Evolutionary conservation across 164 flowering plant species (phyloP).

Genomic region (Umbilicus rupestris): DNA sequence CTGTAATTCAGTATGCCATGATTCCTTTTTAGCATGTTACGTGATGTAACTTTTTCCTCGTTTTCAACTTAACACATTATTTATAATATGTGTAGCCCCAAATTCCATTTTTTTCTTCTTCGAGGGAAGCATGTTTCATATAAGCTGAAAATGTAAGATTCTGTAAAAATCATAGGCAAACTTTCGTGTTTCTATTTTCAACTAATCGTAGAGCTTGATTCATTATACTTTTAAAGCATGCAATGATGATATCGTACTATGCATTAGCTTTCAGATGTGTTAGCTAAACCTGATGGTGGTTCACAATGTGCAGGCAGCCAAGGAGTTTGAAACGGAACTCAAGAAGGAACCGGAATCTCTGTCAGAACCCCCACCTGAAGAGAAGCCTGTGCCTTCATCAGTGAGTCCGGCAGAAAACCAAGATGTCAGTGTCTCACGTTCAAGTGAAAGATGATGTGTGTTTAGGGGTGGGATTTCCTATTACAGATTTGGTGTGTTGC

Average conservation of each 20-base stretch:
- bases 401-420: conserved; percentile 3
- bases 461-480: background rate
- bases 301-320: conserved; percentile 2
- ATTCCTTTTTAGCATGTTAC: no score
- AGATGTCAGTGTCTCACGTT: conserved; percentile 3
- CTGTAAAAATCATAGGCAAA: no score
- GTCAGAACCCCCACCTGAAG: conserved; percentile 5
- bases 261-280: background rate
- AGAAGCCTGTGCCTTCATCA: background rate
- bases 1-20: no score
- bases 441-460: background rate
- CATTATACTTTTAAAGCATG: background rate
- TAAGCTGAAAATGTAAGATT: no score
- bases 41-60: no score
- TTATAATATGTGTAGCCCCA: no score
- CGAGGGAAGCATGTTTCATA: no score
- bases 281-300: background rate
- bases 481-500: background rate
- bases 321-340: conserved; percentile 4
- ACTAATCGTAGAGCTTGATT: no score
- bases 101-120: no score
- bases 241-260: background rate
- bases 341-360: conserved; percentile 6
- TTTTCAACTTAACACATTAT: no score
- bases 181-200: no score